Evolutionary conservation across 495 filamentous ascomycete genomes (phyloP).

Genomic region (Penicillium soppii): DNA sequence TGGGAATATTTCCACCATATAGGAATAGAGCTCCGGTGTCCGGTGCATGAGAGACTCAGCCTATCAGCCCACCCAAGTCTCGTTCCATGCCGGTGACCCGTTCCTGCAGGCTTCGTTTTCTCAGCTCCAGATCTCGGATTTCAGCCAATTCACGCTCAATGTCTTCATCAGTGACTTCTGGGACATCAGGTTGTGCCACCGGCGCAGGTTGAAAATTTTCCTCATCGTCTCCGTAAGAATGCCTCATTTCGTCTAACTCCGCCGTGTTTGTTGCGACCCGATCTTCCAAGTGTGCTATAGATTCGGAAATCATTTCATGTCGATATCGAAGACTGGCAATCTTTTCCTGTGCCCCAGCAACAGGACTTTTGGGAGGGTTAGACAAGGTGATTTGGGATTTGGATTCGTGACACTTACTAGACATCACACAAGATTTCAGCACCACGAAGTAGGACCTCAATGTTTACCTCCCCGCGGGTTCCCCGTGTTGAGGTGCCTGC

Average conservation of each 20-base stretch:
- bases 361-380: conserved; percentile 51
- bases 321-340: conserved; percentile 71
- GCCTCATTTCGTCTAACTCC: conserved; percentile 73
- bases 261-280: conserved; percentile 75
- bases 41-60: conserved; percentile 32
- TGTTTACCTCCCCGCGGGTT: conserved; percentile 71
- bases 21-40: no score
- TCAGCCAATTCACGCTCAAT: conserved; percentile 74
- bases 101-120: conserved; percentile 71
- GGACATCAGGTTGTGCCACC: conserved; percentile 44
- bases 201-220: conserved; percentile 32
- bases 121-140: conserved; percentile 72
- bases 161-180: conserved; percentile 70
- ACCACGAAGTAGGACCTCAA: conserved; percentile 80
- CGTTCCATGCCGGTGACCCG: conserved; percentile 75
- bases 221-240: conserved; percentile 40
- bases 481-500: conserved; percentile 41
- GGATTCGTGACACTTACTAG: conserved; percentile 56
- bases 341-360: conserved; percentile 77
- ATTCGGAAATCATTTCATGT: conserved; percentile 69
- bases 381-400: neutral
- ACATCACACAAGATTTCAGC: conserved; percentile 89
- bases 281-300: conserved; percentile 74
- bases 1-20: neutral
- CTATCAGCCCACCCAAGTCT: conserved; percentile 65